These are phyloP conservation scores for Solanum paucissectum DNA, from an alignment of 257 asterid genomes.

Conservation along the genomic window DNA sequence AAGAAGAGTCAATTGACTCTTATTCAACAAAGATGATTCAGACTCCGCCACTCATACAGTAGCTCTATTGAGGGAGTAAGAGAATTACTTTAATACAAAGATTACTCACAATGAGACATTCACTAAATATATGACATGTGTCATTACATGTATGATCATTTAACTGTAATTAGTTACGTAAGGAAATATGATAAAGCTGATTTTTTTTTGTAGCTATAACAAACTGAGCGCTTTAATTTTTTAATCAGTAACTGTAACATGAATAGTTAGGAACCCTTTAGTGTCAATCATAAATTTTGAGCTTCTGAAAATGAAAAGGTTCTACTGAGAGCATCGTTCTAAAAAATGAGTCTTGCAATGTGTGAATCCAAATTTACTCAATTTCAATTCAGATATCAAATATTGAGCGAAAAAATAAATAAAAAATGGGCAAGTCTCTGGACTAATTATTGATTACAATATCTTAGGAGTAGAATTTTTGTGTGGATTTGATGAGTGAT, in stretches of 20 bases:
- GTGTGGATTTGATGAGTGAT: not conserved
- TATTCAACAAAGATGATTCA: no score
- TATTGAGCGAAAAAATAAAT: not conserved
- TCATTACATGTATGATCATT: not conserved
- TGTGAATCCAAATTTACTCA: not conserved
- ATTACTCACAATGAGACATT: no score
- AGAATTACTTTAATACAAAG: no score
- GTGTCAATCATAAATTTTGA: not conserved
- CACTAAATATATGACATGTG: not conserved
- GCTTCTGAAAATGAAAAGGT: not conserved
- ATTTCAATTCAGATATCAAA: not conserved
- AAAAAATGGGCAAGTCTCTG: not conserved
- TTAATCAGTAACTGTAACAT: not conserved
- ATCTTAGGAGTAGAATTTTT: not conserved
- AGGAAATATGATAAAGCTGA: not conserved
- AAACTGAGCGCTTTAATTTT: not conserved
- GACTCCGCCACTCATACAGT: fast-evolving
- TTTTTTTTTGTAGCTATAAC: not conserved
- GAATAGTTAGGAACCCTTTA: not conserved
- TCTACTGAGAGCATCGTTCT: not conserved
- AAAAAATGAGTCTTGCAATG: not conserved
- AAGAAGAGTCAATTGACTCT: no score
- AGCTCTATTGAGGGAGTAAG: no score
- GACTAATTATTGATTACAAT: not conserved
- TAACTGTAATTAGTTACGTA: not conserved